Evolutionary conservation across 1,139 yeast species (phyloP).

Genomic region (Yamadazyma triangularis): DNA sequence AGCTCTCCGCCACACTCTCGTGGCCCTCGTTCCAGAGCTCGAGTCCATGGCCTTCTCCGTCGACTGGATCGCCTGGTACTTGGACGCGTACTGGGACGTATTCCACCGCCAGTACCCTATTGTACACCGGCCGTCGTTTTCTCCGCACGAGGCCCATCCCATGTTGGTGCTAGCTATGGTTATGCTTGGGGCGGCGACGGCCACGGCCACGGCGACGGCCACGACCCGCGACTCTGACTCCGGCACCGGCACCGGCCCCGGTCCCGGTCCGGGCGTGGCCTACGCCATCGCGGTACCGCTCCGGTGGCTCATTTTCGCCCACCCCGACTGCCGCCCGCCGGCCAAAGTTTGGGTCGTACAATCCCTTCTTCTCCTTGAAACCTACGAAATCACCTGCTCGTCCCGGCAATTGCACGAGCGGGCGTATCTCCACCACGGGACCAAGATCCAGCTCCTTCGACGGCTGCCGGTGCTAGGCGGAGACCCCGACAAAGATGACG

Average conservation of each 20-base stretch:
- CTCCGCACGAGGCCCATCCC: conserved; percentile 46
- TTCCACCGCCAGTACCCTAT: conserved; percentile 61
- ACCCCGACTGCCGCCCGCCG: conserved; percentile 48
- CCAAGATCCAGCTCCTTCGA: conserved; percentile 63
- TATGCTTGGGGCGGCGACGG: conserved; percentile 45
- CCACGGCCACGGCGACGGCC: conserved; percentile 15
- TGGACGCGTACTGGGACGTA: conserved; percentile 46
- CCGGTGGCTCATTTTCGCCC: conserved; percentile 56
- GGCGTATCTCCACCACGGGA: conserved; percentile 69
- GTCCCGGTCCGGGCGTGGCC: too few relatives aligned
- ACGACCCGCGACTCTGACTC: conserved; percentile 17
- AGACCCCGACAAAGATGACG: conserved; percentile 38
- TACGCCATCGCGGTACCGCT: conserved; percentile 55
- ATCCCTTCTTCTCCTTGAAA: conserved; percentile 53
- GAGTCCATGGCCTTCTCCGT: too few relatives aligned
- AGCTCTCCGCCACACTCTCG: conserved; percentile 21
- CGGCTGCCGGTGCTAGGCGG: conserved; percentile 68
- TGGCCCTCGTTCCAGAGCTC: conserved; percentile 29
- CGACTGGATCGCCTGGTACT: too few relatives aligned
- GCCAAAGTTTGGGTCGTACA: conserved; percentile 64
- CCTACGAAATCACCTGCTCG: conserved; percentile 49
- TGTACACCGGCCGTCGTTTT: conserved; percentile 58
- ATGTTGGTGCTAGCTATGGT: conserved; percentile 52
- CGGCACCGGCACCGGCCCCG: too few relatives aligned
- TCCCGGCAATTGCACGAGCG: conserved; percentile 59